These are phyloP conservation scores for Eucalyptus marginata DNA, from an alignment of 345 rosid species.

Conservation along the genomic window DNA sequence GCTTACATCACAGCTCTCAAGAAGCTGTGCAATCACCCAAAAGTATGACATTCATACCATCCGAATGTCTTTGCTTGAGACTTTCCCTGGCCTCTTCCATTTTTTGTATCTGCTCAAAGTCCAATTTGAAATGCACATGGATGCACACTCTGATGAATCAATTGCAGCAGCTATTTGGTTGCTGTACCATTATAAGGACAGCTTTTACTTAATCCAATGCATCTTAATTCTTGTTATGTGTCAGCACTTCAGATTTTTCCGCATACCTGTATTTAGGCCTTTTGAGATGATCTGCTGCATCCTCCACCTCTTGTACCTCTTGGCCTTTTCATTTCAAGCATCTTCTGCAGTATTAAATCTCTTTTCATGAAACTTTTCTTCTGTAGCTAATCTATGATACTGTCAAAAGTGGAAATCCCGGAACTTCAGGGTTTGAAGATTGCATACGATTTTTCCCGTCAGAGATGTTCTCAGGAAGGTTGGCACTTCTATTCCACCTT, in stretches of 20 bases:
- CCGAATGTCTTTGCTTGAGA: neutral
- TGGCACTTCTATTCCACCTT: neutral
- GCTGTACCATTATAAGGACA: neutral
- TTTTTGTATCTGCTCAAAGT: neutral
- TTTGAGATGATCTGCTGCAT: neutral
- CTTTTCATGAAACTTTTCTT: constrained; percentile 6
- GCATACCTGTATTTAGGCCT: neutral
- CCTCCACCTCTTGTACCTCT: neutral
- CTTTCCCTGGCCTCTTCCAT: neutral
- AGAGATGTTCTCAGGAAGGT: constrained; percentile 97
- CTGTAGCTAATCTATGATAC: constrained; percentile 94
- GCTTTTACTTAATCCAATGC: neutral
- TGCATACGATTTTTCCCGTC: constrained; percentile 78
- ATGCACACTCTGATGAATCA: neutral
- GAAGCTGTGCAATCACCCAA: constrained; percentile 99
- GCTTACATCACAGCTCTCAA: constrained; percentile 98
- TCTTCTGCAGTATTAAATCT: neutral
- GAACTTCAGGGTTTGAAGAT: constrained; percentile 83
- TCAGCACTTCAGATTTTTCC: neutral
- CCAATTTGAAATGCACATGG: neutral
- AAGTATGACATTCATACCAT: constrained; percentile 26
- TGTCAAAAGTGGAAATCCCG: constrained; percentile 56
- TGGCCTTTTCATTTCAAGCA: neutral
- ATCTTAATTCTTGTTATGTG: neutral
- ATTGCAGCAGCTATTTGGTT: neutral